Evolutionary conservation across 257 asterid species (phyloP).

Genomic region (Lantana camara): DNA sequence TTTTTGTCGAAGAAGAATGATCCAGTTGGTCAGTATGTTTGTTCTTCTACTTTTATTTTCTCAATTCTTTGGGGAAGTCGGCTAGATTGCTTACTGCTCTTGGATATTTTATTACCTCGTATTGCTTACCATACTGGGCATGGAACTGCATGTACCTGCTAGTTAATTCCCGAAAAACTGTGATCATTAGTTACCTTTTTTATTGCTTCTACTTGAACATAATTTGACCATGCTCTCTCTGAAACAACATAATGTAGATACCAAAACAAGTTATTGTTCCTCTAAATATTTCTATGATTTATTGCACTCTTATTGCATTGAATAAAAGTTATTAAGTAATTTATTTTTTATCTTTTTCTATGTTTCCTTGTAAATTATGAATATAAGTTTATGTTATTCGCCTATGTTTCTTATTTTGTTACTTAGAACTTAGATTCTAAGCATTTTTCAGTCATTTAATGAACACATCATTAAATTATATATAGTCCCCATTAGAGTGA

Average conservation of each 20-base stretch:
- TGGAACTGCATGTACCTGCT: background rate
- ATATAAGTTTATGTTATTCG: no score
- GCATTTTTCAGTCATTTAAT: no score
- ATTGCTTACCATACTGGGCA: background rate
- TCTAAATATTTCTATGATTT: no score
- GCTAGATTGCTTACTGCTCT: constrained; percentile 8
- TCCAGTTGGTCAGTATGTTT: constrained; percentile 66
- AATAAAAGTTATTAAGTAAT: no score
- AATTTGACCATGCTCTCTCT: background rate
- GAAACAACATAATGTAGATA: background rate
- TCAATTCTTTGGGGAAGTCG: background rate
- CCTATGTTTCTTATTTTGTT: no score
- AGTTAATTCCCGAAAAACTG: background rate
- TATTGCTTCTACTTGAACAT: background rate
- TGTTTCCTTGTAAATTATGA: no score
- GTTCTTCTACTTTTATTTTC: constrained; percentile 8
- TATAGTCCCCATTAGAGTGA: no score
- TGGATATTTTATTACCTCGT: background rate
- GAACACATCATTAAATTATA: no score
- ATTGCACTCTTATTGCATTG: no score
- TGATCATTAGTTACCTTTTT: background rate
- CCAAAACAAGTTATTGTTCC: background rate
- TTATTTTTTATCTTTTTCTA: no score
- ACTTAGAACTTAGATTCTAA: no score
- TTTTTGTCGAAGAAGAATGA: constrained; percentile 67